Evolutionary conservation across 1,284 basidiomycete species (phyloP), one percentile per base, ranked within the genome.

Genomic region (Pseudozyma tsukubaensis): DNA sequence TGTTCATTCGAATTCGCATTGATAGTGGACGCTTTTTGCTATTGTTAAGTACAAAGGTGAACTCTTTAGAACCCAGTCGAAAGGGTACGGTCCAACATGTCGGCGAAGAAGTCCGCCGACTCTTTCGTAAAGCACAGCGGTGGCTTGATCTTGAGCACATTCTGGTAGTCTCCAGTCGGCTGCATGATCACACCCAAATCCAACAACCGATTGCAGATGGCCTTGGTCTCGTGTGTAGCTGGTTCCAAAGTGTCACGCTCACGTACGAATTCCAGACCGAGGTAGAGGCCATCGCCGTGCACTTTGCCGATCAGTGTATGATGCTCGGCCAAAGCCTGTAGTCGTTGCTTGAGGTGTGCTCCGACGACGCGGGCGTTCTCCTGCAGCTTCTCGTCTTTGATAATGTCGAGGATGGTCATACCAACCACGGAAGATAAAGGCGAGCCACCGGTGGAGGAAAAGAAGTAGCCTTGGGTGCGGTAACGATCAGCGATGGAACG

Each of bases 91-190:
- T 42, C 40, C 40, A 42, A 18, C 40, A 42, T 42, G 13, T 42
- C 40, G 19, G 13, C 40, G 40, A 42, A 42, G 19, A 16, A 42
- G 13, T 42, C 40, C 16, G 19, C 40, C 6, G 40, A 42, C 19
- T 13, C 40, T 14, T 42, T 13, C 6, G 40, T 42, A 18, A 42
- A 16, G 19, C 40, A 42, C 40, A 42, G 14, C 7, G 40, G 40
- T 14, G 40, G 40, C 40, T 42, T 42, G 40, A 42, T 42, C 40
- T 42, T 42, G 19, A 42, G 40, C 40, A 42, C 40, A 14, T 42
- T 42, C 40, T 7, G 13, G 19, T 42, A 42, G 40, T 42, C 40
- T 42, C 40, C 40, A 6, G 40, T 42, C 7, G 40, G 40, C 19
- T 42, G 40, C 40, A 42, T 42, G 40, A 42, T 16, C 40, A 42